Evolutionary conservation across 352 stramenopile genomes (phyloP), one percentile per base, ranked within the genome.

Genomic region (Globisporangium radiosum): DNA sequence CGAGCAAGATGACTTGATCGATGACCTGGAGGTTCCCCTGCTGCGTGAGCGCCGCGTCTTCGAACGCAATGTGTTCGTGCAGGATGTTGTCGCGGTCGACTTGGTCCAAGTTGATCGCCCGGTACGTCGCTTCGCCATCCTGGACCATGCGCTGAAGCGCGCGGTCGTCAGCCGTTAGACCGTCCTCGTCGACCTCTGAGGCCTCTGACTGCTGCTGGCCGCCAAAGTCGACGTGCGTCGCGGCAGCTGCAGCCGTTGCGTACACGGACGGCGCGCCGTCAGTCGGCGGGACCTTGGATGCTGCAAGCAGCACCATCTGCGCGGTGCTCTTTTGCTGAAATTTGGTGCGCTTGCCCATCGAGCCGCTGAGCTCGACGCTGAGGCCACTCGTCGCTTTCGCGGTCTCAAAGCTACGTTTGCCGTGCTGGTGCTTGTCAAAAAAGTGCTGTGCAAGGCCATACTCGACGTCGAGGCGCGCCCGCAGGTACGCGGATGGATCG

Each of bases 291-390:
- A 77, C 77, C 70, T 83, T 87, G 38, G 80, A 88, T 38, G 74
- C 75, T 1, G 81, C 83, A 13, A 90, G 74, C 17, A 93, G 70
- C 56, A 93, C 73, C 78, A 94, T 89, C 63, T 98, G 93, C 59
- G 95, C 87, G 10, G 90, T 88, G 57, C 80, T 85, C 54, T 97
- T 93, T 64, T 87, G 73, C 68, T 98, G 95, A 69, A 90, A 98
- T 68, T 98, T 99, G 45, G 94, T 98, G 52, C 94, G 81, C 69
- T 97, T 97, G 43, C 96, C 96, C 65, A 97, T 69, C 4, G 87
- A 93, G 14, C 94, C 96, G 17, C 86, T 97, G 38, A 99, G 72
- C 62, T 97, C 69, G 3, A 96, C 82, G 42, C 68, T 75, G 17
- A 99, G 69, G 36, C 86, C 82, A 36, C 78, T 95, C 36, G 85